These are phyloP conservation scores for Moricandia moricandioides DNA, from an alignment of 345 rosid species.

Conservation along the genomic window DNA sequence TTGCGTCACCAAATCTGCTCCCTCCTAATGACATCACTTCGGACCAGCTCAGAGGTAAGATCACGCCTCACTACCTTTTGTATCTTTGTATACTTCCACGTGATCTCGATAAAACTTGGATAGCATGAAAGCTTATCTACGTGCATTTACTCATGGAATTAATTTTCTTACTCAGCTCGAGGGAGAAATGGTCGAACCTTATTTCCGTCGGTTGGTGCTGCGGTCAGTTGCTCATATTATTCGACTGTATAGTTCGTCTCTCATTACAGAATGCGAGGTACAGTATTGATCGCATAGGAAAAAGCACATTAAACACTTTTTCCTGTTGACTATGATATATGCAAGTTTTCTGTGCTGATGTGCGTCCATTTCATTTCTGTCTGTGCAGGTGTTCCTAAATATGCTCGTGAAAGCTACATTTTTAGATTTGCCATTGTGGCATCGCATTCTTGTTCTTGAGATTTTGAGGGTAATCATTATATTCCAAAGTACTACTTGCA, in stretches of 20 bases:
- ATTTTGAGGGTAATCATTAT: conserved; percentile 75
- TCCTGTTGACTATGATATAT: conserved; percentile 4
- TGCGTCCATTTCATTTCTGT: conserved; percentile 14
- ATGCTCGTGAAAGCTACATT: conserved; percentile 89
- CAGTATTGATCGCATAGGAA: conserved; percentile 10
- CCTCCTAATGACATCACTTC: conserved; percentile 93
- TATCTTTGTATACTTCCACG: conserved; percentile 5
- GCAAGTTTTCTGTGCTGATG: conserved; percentile 13
- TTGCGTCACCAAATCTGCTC: conserved; percentile 95
- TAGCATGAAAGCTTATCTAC: conserved; percentile 2
- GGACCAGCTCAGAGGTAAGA: conserved; percentile 85
- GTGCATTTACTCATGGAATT: conserved; percentile 17
- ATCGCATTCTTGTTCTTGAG: conserved; percentile 99
- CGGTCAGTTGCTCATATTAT: conserved; percentile 95
- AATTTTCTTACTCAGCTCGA: conserved; percentile 56
- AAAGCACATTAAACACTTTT: background rate
- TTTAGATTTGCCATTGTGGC: conserved; percentile 97
- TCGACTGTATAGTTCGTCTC: conserved; percentile 84
- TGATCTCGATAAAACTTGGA: conserved; percentile 15
- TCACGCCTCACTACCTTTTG: conserved; percentile 16
- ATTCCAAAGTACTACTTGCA: background rate
- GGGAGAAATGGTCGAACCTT: conserved; percentile 97
- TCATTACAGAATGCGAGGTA: conserved; percentile 96
- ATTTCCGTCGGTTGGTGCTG: conserved; percentile 91
- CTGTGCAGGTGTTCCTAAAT: conserved; percentile 87